Conservation (phyloP, 805 yeast species). For the Blastobotrys chiropterorum region DNA sequence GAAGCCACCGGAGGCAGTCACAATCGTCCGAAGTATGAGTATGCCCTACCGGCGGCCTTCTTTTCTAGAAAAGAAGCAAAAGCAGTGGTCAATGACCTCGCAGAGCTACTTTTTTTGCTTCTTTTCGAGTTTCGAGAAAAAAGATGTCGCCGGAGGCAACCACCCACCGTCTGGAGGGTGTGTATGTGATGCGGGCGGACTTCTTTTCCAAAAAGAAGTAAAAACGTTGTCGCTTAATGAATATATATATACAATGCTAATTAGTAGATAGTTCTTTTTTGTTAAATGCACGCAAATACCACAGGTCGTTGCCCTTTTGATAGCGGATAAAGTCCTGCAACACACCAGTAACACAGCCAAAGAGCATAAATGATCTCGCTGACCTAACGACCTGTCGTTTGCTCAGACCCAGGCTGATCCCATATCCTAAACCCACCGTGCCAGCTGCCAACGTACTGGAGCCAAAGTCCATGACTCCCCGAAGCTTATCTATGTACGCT, state of each 20-base stretch:
- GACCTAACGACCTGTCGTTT: slow-evolving; percentile 27
- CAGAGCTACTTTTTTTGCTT: slow-evolving; percentile 11
- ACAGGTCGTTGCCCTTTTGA: slow-evolving; percentile 53
- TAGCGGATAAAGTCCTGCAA: slow-evolving; percentile 59
- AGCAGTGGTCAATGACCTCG: not conserved
- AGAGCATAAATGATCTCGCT: slow-evolving; percentile 43
- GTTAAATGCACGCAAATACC: slow-evolving; percentile 42
- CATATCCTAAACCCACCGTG: slow-evolving; percentile 46
- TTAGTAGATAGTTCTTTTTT: not conserved
- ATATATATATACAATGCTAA: slow-evolving; percentile 2
- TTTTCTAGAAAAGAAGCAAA: too few relatives aligned
- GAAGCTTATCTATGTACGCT: slow-evolving; percentile 47
- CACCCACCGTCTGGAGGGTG: too few relatives aligned
- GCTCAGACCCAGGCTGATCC: slow-evolving; percentile 34
- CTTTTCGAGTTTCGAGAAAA: not conserved
- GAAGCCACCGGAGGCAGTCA: too few relatives aligned
- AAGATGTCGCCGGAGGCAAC: not conserved
- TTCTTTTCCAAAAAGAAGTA: too few relatives aligned
- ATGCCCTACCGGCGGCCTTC: too few relatives aligned
- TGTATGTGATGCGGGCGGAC: too few relatives aligned
- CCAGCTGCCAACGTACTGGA: slow-evolving; percentile 58
- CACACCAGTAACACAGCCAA: slow-evolving; percentile 59
- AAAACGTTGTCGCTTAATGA: too few relatives aligned
- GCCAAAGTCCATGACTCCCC: slow-evolving; percentile 52
- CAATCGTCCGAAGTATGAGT: too few relatives aligned